Conservation (phyloP, 1,139 yeast genomes). For the Scheffersomyces insectosa region DNA sequence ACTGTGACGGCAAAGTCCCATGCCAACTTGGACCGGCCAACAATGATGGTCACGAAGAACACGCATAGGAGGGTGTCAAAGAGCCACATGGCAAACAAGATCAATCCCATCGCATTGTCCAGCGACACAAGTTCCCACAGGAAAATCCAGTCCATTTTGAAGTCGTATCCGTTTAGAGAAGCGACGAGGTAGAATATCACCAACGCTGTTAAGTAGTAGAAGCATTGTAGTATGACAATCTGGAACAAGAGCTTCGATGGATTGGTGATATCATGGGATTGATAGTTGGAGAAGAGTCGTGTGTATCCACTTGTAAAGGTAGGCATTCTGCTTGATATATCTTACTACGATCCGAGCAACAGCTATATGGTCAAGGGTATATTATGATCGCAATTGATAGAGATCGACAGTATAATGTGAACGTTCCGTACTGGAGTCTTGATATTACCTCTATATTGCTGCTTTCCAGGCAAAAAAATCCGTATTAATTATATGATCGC, state of each 20-base stretch:
- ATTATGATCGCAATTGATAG: too few relatives aligned
- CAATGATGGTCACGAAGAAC: slow-evolving; percentile 78
- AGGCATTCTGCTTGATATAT: too few relatives aligned
- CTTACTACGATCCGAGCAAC: too few relatives aligned
- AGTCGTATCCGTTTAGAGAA: slow-evolving; percentile 60
- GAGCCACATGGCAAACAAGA: slow-evolving; percentile 73
- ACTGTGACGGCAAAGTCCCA: slow-evolving; percentile 94
- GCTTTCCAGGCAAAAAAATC: too few relatives aligned
- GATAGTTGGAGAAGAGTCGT: slow-evolving; percentile 24
- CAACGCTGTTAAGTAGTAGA: slow-evolving; percentile 65
- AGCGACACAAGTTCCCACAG: slow-evolving; percentile 76
- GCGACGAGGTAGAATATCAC: slow-evolving; percentile 58
- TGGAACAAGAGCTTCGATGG: slow-evolving; percentile 50
- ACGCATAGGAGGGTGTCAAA: slow-evolving; percentile 78
- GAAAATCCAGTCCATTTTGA: slow-evolving; percentile 69
- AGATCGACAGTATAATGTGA: too few relatives aligned
- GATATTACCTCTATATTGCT: too few relatives aligned
- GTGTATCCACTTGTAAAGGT: slow-evolving; percentile 22
- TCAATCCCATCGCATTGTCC: slow-evolving; percentile 80
- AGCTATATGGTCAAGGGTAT: too few relatives aligned
- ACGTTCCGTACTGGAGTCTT: too few relatives aligned
- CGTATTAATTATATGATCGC: too few relatives aligned
- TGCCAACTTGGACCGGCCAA: slow-evolving; percentile 89
- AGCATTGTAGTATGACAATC: slow-evolving; percentile 61
- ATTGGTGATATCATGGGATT: slow-evolving; percentile 32